Base-by-base conservation (phyloP, 2,329 filamentous ascomycete species). In the Pseudocercospora pini-densiflorae region DNA sequence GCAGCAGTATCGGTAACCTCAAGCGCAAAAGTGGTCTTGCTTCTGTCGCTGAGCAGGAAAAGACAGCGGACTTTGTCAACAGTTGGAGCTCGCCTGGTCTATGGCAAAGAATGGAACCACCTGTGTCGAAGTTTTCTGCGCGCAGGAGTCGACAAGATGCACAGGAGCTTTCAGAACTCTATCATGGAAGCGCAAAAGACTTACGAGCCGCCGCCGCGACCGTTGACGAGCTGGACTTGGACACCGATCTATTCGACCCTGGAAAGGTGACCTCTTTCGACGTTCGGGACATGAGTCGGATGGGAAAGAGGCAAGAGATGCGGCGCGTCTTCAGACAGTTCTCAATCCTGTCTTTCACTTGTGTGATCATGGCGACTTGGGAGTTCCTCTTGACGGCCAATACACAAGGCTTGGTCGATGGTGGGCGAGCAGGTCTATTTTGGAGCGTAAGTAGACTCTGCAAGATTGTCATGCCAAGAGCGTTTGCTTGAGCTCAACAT, bases 351-450 rank as follows among this genome's bases (percentile, higher is more conserved):
- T 82, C 82, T 1, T 85, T 86, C 62, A 81, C 81, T 23, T 83
- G 82, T 64, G 81, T 83, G 9, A 79, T 84, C 47, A 81, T 85
- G 73, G 82, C 81, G 49, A 85, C 84, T 0, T 86, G 85, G 84
- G 85, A 87, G 69, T 80, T 80, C 16, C 75, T 81, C 4, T 71
- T 84, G 3, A 77, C 78, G 71, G 80, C 69, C 4, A 73, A 73
- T 53, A 71, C 65, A 5, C 71, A 73, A 62, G 68, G 66, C 3
- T 51, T 70, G 49, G 68, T 70, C 5, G 64, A 66, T 54, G 68
- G 68, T 9, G 68, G 68, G 5, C 58, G 65, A 55, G 66, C 66
- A 16, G 68, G 68, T 12, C 47, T 70, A 16, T 70, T 70, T 45
- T 70, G 68, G 68, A 64, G 62, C 23, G 58, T 60, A n/a, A 45